Percentiles rank a stretch among this genome's conserved stretches.
phyloP scores from a whole-genome alignment of 768 basidiomycete genomes.

The Rhizopogon vinicolor region DNA sequence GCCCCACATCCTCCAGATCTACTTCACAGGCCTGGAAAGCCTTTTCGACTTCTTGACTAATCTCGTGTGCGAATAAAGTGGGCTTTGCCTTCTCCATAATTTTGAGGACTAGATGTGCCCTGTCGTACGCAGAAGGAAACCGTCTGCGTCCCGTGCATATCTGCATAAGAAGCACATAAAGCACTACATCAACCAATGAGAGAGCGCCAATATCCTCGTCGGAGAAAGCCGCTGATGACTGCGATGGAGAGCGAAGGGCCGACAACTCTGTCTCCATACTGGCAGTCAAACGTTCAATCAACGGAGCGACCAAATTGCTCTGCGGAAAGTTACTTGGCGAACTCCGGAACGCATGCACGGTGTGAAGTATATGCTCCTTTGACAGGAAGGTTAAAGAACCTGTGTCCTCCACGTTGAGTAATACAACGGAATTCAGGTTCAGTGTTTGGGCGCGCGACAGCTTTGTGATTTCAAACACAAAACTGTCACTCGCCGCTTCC shows the following conservation, averaged over 20 bases:
- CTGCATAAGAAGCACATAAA: conserved; percentile 4
- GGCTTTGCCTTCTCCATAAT: not conserved
- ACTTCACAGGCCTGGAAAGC: not conserved
- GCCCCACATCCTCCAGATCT: not conserved
- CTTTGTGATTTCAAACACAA: conserved; percentile 25
- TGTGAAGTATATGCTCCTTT: conserved; percentile 2
- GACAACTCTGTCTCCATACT: not conserved
- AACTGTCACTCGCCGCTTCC: conserved; percentile 16
- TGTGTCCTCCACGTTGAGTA: not conserved
- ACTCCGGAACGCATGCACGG: not conserved
- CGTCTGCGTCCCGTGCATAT: not conserved
- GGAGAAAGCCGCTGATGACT: not conserved
- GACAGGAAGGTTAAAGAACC: conserved; percentile 5
- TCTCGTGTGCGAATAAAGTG: not conserved
- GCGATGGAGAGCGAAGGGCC: not conserved
- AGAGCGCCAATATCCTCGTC: not conserved
- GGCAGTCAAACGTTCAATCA: not conserved
- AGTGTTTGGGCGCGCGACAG: conserved; percentile 10
- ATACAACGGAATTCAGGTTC: conserved; percentile 1
- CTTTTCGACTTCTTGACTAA: not conserved
- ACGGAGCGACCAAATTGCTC: not conserved
- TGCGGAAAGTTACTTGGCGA: not conserved
- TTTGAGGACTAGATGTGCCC: not conserved
- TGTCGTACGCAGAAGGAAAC: not conserved
- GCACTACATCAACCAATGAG: conserved; percentile 1